These are phyloP conservation scores for Pseudonitzschia pungens DNA, from an alignment of 108 stramenopile genomes.

Conservation along the genomic window DNA sequence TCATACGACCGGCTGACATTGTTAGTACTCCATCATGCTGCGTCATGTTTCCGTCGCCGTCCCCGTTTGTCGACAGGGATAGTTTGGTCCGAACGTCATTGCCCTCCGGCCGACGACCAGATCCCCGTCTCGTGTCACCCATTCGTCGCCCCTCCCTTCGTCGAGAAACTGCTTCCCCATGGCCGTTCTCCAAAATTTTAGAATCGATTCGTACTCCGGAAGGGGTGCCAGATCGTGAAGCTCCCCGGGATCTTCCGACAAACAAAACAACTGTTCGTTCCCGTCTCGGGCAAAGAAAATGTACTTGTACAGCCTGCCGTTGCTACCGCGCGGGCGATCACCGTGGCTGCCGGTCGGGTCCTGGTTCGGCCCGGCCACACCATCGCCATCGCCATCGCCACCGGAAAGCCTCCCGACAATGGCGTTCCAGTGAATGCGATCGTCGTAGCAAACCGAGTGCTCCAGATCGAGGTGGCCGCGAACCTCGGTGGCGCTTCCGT, in stretches of 20 bases:
- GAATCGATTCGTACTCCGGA: neutral
- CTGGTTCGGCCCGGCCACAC: neutral
- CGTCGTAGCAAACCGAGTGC: constrained; percentile 24
- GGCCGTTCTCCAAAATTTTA: constrained; percentile 25
- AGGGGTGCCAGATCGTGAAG: constrained; percentile 21
- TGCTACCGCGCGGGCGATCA: neutral
- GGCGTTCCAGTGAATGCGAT: constrained; percentile 42
- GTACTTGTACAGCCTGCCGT: constrained; percentile 32
- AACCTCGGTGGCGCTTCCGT: constrained; percentile 7
- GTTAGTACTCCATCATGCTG: no score
- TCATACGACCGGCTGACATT: no score
- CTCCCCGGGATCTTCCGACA: constrained; percentile 36
- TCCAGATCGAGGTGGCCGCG: constrained; percentile 45
- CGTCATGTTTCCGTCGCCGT: no score
- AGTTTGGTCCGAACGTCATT: constrained; percentile 21
- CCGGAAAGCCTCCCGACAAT: constrained; percentile 16
- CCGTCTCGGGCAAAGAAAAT: constrained; percentile 35
- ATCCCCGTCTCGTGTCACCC: constrained; percentile 19
- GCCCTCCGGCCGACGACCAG: constrained; percentile 4
- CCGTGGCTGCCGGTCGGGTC: neutral
- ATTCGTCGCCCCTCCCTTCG: constrained; percentile 39
- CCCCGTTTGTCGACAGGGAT: constrained; percentile 14
- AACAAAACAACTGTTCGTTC: constrained; percentile 37
- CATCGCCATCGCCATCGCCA: neutral
- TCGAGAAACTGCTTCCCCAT: constrained; percentile 35